phyloP scores from a whole-genome alignment of 768 basidiomycete species.

The Kwoniella bestiolae region DNA sequence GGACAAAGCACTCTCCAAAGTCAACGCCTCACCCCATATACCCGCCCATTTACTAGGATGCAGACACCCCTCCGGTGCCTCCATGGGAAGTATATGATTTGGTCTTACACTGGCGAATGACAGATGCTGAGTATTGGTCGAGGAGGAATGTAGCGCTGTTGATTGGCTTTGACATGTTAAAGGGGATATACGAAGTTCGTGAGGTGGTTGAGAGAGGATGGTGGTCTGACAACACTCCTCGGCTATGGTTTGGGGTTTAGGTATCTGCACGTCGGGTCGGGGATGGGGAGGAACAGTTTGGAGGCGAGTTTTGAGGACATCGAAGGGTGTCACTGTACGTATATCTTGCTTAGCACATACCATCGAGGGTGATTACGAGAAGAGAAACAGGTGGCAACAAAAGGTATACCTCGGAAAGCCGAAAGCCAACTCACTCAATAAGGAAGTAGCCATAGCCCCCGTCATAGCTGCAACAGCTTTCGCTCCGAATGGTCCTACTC shows the following conservation, averaged over 20 bases:
- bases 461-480: conserved; percentile 55
- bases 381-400: not conserved
- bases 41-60: conserved; percentile 56
- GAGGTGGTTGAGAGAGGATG: conserved; percentile 36
- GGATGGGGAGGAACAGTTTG: conserved; percentile 68
- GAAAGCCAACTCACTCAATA: conserved; percentile 48
- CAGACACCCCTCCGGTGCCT: conserved; percentile 50
- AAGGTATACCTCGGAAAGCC: not conserved
- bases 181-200: conserved; percentile 11
- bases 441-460: conserved; percentile 50
- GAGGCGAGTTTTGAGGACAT: conserved; percentile 93
- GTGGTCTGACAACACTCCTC: conserved; percentile 55
- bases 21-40: conserved; percentile 55
- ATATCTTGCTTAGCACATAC: not conserved
- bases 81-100: conserved; percentile 22
- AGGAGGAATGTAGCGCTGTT: conserved; percentile 4
- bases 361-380: not conserved
- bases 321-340: conserved; percentile 92
- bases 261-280: conserved; percentile 1
- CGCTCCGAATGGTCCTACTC: conserved; percentile 48
- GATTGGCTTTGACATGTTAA: conserved; percentile 35
- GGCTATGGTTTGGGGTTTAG: not conserved
- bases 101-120: conserved; percentile 32
- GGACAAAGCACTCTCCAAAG: conserved; percentile 43
- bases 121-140: conserved; percentile 9